phyloP scores from a whole-genome alignment of 129 eudicot species.

The Saposhnikovia divaricata region DNA sequence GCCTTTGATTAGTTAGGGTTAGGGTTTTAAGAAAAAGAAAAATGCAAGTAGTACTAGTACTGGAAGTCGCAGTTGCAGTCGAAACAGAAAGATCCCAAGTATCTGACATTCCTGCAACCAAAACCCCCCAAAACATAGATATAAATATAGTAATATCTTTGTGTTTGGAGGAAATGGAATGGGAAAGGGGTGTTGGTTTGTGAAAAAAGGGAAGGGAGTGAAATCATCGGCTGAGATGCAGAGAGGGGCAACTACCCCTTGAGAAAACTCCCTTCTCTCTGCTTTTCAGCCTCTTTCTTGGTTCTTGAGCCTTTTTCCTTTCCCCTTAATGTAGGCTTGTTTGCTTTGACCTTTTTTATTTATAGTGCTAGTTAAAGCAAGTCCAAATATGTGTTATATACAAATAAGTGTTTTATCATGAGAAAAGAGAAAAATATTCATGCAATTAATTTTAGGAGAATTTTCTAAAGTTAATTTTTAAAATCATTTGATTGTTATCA shows the following conservation, averaged over 20 bases:
- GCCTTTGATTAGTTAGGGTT: background rate
- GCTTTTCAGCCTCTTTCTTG: conserved; percentile 14
- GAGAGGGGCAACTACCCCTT: conserved; percentile 26
- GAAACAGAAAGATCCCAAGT: no score
- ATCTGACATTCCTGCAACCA: no score
- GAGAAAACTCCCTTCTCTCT: conserved; percentile 18
- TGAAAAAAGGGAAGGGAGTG: background rate
- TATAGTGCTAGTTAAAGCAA: background rate
- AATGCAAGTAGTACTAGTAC: background rate
- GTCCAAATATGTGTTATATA: no score
- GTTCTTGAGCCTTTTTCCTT: background rate
- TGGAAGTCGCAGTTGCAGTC: no score
- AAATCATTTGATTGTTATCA: no score
- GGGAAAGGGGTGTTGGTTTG: conserved; percentile 13
- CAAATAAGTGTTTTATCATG: no score
- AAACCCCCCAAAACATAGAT: no score
- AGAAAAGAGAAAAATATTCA: no score
- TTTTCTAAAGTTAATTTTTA: no score
- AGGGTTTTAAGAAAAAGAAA: background rate
- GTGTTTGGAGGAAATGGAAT: background rate
- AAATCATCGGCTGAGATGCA: conserved; percentile 17
- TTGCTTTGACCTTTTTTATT: no score
- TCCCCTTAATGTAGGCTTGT: background rate
- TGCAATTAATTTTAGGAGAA: no score
- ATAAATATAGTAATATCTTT: background rate